These are phyloP conservation scores for Neofusicoccum umdonicola DNA, from an alignment of 2,329 filamentous ascomycete species.

Conservation along the genomic window DNA sequence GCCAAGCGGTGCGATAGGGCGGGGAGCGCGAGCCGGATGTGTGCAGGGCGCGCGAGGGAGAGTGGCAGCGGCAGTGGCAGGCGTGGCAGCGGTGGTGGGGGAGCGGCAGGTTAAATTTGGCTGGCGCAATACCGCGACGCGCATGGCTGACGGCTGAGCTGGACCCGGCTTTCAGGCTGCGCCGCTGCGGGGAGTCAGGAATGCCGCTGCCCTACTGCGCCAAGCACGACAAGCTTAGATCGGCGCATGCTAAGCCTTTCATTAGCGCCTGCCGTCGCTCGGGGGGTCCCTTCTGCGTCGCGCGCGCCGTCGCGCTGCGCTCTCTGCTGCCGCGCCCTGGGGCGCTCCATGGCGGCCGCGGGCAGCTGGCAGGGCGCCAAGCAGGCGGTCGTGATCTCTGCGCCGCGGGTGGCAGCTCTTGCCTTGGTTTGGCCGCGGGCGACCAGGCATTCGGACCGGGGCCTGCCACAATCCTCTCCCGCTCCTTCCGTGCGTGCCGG, in stretches of 20 bases:
- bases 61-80: not conserved
- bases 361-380: not conserved
- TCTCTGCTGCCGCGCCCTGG: not conserved
- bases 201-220: not conserved
- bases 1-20: not conserved
- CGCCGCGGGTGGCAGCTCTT: not conserved
- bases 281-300: not conserved
- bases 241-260: slow-evolving; percentile 3
- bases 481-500: slow-evolving; percentile 13
- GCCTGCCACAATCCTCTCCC: not conserved
- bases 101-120: not conserved
- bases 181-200: slow-evolving; percentile 10
- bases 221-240: slow-evolving; percentile 13
- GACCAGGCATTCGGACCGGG: slow-evolving; percentile 9
- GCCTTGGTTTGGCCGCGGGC: slow-evolving; percentile 1
- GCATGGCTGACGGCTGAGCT: not conserved
- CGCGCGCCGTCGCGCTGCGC: not conserved
- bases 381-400: not conserved
- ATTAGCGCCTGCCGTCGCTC: not conserved
- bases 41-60: not conserved
- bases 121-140: not conserved
- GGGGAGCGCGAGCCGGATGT: not conserved
- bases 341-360: not conserved
- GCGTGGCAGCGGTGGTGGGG: not conserved
- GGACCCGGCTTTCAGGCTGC: slow-evolving; percentile 4